Conservation (phyloP, 78 protist genomes). For the Thecamonas trahens region DNA sequence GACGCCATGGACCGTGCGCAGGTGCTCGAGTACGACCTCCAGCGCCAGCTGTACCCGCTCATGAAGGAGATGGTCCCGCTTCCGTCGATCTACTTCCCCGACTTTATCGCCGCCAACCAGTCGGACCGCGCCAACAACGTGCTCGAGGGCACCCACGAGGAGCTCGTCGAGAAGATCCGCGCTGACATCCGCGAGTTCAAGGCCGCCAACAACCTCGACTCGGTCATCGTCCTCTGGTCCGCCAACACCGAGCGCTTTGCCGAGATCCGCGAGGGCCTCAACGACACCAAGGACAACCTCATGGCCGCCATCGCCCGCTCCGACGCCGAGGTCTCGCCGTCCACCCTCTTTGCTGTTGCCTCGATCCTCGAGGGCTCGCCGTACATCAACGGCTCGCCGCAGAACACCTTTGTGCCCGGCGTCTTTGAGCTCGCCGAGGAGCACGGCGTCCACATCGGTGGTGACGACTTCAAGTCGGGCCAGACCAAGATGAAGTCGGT, state of each 20-base stretch:
- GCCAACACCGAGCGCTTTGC: constrained; percentile 98
- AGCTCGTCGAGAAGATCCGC: constrained; percentile 83
- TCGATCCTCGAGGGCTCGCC: constrained; percentile 85
- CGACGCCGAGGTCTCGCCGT: constrained; percentile 87
- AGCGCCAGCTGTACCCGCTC: constrained; percentile 76
- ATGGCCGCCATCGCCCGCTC: constrained; percentile 51
- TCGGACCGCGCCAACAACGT: constrained; percentile 93
- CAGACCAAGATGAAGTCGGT: constrained; percentile 99
- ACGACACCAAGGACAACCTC: constrained; percentile 87
- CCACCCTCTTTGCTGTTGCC: constrained; percentile 95
- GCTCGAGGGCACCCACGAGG: constrained; percentile 71
- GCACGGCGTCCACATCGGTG: constrained; percentile 79
- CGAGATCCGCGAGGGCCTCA: constrained; percentile 73
- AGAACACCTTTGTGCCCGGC: constrained; percentile 97
- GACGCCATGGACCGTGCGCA: constrained; percentile 93
- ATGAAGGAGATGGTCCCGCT: constrained; percentile 82
- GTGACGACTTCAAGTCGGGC: constrained; percentile 99
- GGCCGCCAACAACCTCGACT: constrained; percentile 70
- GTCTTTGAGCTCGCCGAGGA: constrained; percentile 84
- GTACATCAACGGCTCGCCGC: constrained; percentile 98
- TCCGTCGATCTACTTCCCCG: constrained; percentile 92
- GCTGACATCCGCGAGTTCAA: constrained; percentile 93
- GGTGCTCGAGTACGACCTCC: constrained; percentile 89
- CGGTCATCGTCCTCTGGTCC: constrained; percentile 93
- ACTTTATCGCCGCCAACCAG: constrained; percentile 98